Evolutionary conservation across 768 basidiomycete genomes (phyloP).

Genomic region (Obba rivulosa): DNA sequence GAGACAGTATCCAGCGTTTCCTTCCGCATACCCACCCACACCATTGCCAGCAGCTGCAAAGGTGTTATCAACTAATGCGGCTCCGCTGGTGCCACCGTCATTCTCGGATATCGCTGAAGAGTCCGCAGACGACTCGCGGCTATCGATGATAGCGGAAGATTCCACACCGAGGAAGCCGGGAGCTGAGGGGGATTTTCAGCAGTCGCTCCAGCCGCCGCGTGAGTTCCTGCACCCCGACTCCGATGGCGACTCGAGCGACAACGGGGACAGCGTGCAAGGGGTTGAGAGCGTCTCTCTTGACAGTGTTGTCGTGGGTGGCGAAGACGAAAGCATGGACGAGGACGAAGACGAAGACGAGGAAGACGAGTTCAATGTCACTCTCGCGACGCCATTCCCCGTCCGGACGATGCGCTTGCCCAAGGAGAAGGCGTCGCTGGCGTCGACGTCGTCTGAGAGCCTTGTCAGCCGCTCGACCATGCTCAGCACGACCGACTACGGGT

Average conservation of each 20-base stretch:
- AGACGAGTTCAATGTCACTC: conserved; percentile 60
- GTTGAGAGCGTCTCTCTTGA: conserved; percentile 23
- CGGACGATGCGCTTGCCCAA: conserved; percentile 10
- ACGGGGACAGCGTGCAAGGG: conserved; percentile 30
- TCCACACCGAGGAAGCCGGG: not conserved
- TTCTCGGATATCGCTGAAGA: conserved; percentile 12
- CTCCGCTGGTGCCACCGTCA: conserved; percentile 4
- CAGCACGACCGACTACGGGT: conserved; percentile 26
- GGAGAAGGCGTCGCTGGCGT: conserved; percentile 6
- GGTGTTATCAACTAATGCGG: conserved; percentile 6
- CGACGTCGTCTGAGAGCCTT: conserved; percentile 17
- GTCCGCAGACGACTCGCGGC: not conserved
- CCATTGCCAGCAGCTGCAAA: conserved; percentile 12
- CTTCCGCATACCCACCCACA: conserved; percentile 70
- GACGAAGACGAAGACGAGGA: conserved; percentile 43
- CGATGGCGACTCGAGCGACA: conserved; percentile 59
- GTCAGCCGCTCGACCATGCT: conserved; percentile 20
- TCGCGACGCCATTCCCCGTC: conserved; percentile 48
- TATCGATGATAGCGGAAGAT: conserved; percentile 6
- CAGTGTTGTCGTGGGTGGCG: conserved; percentile 7
- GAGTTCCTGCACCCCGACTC: conserved; percentile 56
- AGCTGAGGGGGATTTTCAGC: conserved; percentile 54
- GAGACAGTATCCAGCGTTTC: conserved; percentile 69
- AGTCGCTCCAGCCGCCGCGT: conserved; percentile 64
- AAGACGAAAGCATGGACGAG: conserved; percentile 19